These are phyloP conservation scores for Pyricularia grisea DNA, from an alignment of 2,329 filamentous ascomycete genomes.

Conservation along the genomic window DNA sequence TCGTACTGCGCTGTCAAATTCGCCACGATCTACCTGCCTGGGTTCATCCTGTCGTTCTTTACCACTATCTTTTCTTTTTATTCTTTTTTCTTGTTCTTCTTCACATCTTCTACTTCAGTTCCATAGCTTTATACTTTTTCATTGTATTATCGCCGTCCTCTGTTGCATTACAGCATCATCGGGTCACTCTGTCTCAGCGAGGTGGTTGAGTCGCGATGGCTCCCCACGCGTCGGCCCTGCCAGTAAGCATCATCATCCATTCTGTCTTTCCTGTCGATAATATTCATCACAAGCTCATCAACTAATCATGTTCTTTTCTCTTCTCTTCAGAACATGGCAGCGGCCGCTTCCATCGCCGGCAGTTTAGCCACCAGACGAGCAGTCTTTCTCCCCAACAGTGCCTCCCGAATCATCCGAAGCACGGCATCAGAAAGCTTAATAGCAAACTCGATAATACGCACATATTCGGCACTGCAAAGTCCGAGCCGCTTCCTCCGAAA, in stretches of 20 bases:
- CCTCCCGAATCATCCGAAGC: conserved; percentile 1
- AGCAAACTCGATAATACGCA: not conserved
- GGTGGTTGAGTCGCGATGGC: not conserved
- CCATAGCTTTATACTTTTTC: not conserved
- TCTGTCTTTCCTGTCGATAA: not conserved
- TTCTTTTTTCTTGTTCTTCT: not conserved
- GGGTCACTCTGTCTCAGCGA: not conserved
- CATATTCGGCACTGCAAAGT: not conserved
- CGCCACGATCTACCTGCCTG: not conserved
- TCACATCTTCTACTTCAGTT: not conserved
- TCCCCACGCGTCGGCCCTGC: not conserved
- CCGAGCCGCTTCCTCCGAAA: not conserved
- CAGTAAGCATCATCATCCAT: not conserved
- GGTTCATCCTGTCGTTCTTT: not conserved
- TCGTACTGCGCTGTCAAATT: not conserved
- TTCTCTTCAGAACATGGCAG: not conserved
- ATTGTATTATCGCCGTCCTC: not conserved
- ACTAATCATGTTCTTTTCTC: not conserved
- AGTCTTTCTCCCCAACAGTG: not conserved
- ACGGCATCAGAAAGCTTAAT: not conserved
- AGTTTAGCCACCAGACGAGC: not conserved
- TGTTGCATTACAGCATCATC: not conserved
- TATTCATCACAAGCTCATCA: not conserved
- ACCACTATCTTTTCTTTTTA: not conserved
- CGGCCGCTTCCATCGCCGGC: not conserved